Percentiles rank a stretch among this genome's conserved stretches.
phyloP scores from a whole-genome alignment of 176 grass and related monocot genomes.

The Oryza glumipatula region DNA sequence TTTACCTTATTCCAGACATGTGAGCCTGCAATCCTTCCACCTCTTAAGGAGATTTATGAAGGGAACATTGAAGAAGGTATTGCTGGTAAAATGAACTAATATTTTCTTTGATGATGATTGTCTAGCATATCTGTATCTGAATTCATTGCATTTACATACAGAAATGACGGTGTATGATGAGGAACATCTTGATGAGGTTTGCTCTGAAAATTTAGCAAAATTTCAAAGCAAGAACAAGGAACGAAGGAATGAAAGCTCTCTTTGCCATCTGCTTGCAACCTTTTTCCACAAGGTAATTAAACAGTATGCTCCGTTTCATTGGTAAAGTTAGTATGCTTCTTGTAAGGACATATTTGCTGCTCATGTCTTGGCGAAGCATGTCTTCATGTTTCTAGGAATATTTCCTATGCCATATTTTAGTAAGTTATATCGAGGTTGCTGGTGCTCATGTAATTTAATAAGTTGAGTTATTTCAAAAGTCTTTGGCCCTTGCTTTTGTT shows the following conservation, averaged over 20 bases:
- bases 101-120: constrained; percentile 25
- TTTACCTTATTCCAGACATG: constrained; percentile 56
- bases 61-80: constrained; percentile 70
- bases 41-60: constrained; percentile 75
- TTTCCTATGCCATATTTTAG: not conserved
- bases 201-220: constrained; percentile 68
- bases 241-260: constrained; percentile 68
- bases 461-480: not conserved
- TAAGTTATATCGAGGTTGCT: not conserved
- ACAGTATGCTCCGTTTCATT: constrained; percentile 15
- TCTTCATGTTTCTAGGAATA: constrained; percentile 7
- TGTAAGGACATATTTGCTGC: constrained; percentile 20
- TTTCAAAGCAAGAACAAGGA: constrained; percentile 48
- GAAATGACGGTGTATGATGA: constrained; percentile 42
- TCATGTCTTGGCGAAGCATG: constrained; percentile 8
- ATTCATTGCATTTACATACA: constrained; percentile 49
- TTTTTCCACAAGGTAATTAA: constrained; percentile 81
- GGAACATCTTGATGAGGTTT: constrained; percentile 62
- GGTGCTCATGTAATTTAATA: not conserved
- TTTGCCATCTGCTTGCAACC: constrained; percentile 58
- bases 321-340: constrained; percentile 24
- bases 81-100: constrained; percentile 47
- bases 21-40: constrained; percentile 79
- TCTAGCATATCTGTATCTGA: not conserved
- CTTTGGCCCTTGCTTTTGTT: not conserved